Percentiles rank a stretch among this genome's conserved stretches.
Conservation (phyloP, 1,139 yeast genomes). For the Suhomyces coccinellae region DNA sequence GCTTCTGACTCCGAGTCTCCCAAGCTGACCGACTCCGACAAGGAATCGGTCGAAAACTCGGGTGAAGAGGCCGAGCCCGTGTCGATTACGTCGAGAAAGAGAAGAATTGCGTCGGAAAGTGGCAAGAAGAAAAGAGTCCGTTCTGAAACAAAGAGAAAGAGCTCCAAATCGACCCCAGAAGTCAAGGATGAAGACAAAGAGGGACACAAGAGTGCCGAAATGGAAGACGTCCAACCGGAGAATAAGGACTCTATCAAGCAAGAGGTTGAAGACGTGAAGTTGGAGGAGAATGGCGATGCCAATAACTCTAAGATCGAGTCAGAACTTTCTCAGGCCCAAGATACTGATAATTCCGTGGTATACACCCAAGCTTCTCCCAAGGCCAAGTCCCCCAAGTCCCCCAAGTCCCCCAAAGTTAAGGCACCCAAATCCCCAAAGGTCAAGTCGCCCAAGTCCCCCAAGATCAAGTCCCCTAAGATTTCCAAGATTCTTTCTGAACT, state of each 20-base stretch:
- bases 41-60: constrained; percentile 10
- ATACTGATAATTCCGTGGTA: neutral
- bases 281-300: neutral
- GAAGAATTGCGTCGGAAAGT: constrained; percentile 13
- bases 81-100: constrained; percentile 18
- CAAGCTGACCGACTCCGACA: neutral
- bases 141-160: constrained; percentile 21
- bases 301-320: neutral
- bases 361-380: constrained; percentile 2
- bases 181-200: neutral
- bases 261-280: neutral
- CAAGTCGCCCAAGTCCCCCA: neutral
- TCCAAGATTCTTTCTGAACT: neutral
- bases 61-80: neutral
- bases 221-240: neutral
- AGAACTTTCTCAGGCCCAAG: neutral
- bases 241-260: neutral
- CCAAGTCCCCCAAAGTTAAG: constrained; percentile 4
- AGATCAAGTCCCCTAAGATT: neutral
- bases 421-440: neutral
- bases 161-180: neutral
- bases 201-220: neutral
- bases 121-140: constrained; percentile 21
- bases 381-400: constrained; percentile 6
- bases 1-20: neutral